Evolutionary conservation across 2,329 filamentous ascomycete genomes (phyloP), one percentile per base, ranked within the genome.

Genomic region (Diaporthe capsici): DNA sequence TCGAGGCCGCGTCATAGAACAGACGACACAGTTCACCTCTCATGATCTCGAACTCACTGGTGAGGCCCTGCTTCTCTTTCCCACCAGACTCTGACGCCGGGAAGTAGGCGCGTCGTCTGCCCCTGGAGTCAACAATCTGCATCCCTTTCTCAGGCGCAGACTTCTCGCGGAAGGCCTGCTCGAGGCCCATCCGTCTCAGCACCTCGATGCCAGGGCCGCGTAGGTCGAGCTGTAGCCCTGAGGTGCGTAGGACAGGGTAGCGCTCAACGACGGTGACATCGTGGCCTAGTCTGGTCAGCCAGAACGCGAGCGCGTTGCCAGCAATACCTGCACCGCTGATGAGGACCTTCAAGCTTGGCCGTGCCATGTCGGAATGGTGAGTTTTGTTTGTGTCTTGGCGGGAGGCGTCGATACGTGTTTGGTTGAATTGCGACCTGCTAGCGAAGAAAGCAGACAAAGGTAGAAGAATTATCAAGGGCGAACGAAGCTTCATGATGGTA

Each of bases 11-110:
- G 0, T 90, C 84, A 78, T 88, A 87, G 2, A 92, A 80, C 2
- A 92, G 82, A 12, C 82, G 81, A 5, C 86, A 85, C 17, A 92
- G 79, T 71, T 91, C 88, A 0, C 88, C 90, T 13, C 90, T 84
- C 85, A 92, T 88, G 67, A 92, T 88, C 82, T 92, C 91, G 76
- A 85, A 91, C 75, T 92, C 90, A 75, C 85, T 88, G 0, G 87
- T 89, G 34, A 90, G 81, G 12, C 81, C 81, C 77, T 89, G 87
- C 34, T 78, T 78, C 42, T 80, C 82, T 0, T 86, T 85, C 65
- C 84, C 81, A 2, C 85, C 86, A 0, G 85, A 80, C 58, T 82
- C 82, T 76, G 86, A 85, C 28, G 82, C 82, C n/a, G 80, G 79
- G 53, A 89, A 83, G 3, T 80, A 82, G n/a, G 86, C 89, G 47